A percentile compares a stretch with the other conserved stretches of the same genome.
Conservation (phyloP, 1,139 yeast species). For the Kodamaea sp. region DNA sequence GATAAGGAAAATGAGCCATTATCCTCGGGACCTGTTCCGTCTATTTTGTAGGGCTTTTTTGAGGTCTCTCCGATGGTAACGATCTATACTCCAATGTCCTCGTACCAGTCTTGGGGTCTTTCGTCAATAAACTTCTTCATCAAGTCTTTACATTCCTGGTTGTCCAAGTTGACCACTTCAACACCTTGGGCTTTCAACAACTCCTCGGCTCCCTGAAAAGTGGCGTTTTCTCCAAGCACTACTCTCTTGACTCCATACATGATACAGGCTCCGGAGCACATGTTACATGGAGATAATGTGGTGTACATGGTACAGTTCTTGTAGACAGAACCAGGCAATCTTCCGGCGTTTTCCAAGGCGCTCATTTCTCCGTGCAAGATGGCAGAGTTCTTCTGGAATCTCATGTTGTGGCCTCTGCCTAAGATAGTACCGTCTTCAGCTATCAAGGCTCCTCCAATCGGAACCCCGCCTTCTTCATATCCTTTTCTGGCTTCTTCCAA, state of each 20-base stretch:
- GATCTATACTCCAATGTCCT: slow-evolving; percentile 69
- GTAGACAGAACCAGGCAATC: slow-evolving; percentile 68
- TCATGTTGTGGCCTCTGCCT: slow-evolving; percentile 86
- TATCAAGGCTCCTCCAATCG: slow-evolving; percentile 78
- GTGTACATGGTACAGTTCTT: slow-evolving; percentile 82
- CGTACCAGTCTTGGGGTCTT: slow-evolving; percentile 82
- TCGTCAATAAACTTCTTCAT: slow-evolving; percentile 78
- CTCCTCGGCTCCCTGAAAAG: slow-evolving; percentile 77
- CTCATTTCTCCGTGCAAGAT: slow-evolving; percentile 90
- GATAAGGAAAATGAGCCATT: too few relatives aligned
- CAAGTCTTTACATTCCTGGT: slow-evolving; percentile 65
- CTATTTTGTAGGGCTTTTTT: too few relatives aligned
- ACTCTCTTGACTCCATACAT: slow-evolving; percentile 85
- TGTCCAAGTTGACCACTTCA: slow-evolving; percentile 70
- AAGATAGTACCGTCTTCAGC: slow-evolving; percentile 75
- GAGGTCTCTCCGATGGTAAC: too few relatives aligned
- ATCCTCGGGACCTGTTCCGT: too few relatives aligned
- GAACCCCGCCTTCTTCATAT: slow-evolving; percentile 84
- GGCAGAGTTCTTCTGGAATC: slow-evolving; percentile 79
- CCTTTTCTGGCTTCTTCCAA: slow-evolving; percentile 71
- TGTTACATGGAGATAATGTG: slow-evolving; percentile 86
- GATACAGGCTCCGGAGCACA: slow-evolving; percentile 93
- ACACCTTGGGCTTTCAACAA: slow-evolving; percentile 66
- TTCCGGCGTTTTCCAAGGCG: slow-evolving; percentile 86
- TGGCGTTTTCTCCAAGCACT: slow-evolving; percentile 84